Evolutionary conservation across 352 stramenopile genomes (phyloP).

Genomic region (Phytophthora meadii): DNA sequence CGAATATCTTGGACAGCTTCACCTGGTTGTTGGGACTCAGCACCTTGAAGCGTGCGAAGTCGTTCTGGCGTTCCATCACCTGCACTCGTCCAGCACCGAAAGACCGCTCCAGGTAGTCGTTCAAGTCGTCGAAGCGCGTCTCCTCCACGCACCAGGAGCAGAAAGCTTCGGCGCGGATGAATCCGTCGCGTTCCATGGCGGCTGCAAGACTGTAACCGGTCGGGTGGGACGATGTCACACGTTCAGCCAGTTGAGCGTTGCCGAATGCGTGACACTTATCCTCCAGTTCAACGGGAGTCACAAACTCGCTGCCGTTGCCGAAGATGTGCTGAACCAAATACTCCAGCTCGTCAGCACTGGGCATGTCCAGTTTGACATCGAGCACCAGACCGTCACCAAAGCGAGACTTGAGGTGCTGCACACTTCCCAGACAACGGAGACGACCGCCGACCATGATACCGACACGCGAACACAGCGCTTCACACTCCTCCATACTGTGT

Average conservation of each 20-base stretch:
- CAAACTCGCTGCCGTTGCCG: slow-evolving; percentile 33
- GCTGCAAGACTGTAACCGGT: slow-evolving; percentile 72
- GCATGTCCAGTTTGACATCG: slow-evolving; percentile 62
- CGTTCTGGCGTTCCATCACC: slow-evolving; percentile 73
- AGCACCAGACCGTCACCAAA: slow-evolving; percentile 86
- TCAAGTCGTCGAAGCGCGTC: slow-evolving; percentile 50
- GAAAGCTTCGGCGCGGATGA: slow-evolving; percentile 49
- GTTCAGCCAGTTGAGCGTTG: slow-evolving; percentile 41
- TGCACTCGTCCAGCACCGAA: slow-evolving; percentile 39
- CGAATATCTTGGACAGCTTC: slow-evolving; percentile 77
- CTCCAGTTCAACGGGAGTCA: slow-evolving; percentile 41
- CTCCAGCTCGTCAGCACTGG: slow-evolving; percentile 39
- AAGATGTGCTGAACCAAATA: slow-evolving; percentile 34
- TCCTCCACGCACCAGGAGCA: slow-evolving; percentile 76
- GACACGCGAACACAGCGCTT: slow-evolving; percentile 95
- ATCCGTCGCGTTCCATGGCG: slow-evolving; percentile 56
- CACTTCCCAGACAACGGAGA: slow-evolving; percentile 83
- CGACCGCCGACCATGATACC: slow-evolving; percentile 93
- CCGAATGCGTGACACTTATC: slow-evolving; percentile 52
- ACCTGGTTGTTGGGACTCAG: slow-evolving; percentile 58
- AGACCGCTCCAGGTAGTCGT: slow-evolving; percentile 38
- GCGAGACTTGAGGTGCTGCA: slow-evolving; percentile 94
- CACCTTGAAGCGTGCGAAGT: slow-evolving; percentile 65
- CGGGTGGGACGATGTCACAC: slow-evolving; percentile 56
- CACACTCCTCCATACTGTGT: slow-evolving; percentile 97